Conservation (phyloP, 1,139 yeast genomes). For the Schizosaccharomyces versatilis region DNA sequence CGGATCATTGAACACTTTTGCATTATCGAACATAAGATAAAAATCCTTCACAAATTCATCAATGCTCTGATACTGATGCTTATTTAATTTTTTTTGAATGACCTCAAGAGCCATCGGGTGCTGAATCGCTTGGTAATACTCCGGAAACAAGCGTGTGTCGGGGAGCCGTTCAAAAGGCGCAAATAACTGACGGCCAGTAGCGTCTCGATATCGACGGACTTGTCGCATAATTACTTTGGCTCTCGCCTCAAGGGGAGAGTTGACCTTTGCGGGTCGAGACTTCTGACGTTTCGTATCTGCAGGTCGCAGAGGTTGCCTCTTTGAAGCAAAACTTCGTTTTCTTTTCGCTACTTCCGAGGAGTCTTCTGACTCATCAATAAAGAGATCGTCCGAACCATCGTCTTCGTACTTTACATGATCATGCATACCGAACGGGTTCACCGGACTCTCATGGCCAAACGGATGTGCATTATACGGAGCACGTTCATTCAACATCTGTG, state of each 20-base stretch:
- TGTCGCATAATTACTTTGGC: conserved; percentile 6
- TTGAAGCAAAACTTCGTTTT: background rate
- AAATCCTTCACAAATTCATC: conserved; percentile 60
- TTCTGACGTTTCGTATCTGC: background rate
- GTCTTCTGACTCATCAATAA: background rate
- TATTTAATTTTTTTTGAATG: conserved; percentile 63
- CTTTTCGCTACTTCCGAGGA: background rate
- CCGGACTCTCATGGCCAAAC: background rate
- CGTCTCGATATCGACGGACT: background rate
- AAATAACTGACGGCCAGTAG: conserved; percentile 7
- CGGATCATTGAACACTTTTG: conserved; percentile 42
- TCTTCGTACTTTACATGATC: background rate
- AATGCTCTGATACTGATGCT: conserved; percentile 57
- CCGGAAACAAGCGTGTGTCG: conserved; percentile 40
- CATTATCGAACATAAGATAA: conserved; percentile 51
- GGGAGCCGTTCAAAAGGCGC: conserved; percentile 61
- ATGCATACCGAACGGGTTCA: background rate
- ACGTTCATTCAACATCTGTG: background rate
- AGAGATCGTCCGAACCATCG: background rate
- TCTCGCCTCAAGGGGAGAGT: conserved; percentile 9
- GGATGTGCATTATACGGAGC: background rate
- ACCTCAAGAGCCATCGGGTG: conserved; percentile 67
- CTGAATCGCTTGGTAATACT: conserved; percentile 39
- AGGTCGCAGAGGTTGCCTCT: background rate
- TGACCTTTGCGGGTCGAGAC: conserved; percentile 1